Evolutionary conservation across 2,329 filamentous ascomycete genomes (phyloP), one percentile per base, ranked within the genome.

Genomic region (Diaporthe caulivora): DNA sequence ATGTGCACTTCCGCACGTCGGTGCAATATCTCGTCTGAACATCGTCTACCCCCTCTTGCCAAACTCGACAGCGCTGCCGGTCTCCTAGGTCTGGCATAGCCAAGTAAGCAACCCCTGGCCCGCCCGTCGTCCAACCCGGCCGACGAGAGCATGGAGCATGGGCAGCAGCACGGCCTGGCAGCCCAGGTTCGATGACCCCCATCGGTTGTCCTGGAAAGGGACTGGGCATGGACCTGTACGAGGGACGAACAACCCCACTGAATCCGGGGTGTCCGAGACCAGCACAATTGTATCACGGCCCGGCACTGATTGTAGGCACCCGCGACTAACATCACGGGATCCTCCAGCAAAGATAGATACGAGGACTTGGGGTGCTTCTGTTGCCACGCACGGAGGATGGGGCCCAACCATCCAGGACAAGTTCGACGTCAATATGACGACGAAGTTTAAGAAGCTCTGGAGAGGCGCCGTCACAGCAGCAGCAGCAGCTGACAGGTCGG

Each of bases 211-310:
- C 68, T 42, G 40, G 54, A 53, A 29, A n/a, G 60, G 68, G 42
- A 37, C 24, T 18, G 54, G 42, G 26, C 21, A 21, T 49, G 53
- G 49, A 47, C 37, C 18, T 31, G 47, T 51, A 58, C n/a, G 68
- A 67, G 31, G 47, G 62, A 31, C 62, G 47, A 37, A 10, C 31
- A 53, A 13, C 62, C 47, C 62, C 44, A n/a, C 51, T 24, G 47
- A 47, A 34, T n/a, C 29, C 62, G 47, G 62, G 62, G 62, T 26
- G 29, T 31, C 62, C 62, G 47, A 67, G 31, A 67, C 44, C 47
- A 67, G 62, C 62, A 67, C 62, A 47, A 53, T 67, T 47, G 47
- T 47, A 53, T 21, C 31, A 47, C 62, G 62, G 62, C 62, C 62
- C 47, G 62, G 47, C 47, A 67, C 62, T 47, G 15, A 21, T 29